A percentile compares a stretch with the other conserved stretches of the same genome.
Conservation (phyloP, 2,329 filamentous ascomycete species). For the Cladosporium austrohemisphaericum region DNA sequence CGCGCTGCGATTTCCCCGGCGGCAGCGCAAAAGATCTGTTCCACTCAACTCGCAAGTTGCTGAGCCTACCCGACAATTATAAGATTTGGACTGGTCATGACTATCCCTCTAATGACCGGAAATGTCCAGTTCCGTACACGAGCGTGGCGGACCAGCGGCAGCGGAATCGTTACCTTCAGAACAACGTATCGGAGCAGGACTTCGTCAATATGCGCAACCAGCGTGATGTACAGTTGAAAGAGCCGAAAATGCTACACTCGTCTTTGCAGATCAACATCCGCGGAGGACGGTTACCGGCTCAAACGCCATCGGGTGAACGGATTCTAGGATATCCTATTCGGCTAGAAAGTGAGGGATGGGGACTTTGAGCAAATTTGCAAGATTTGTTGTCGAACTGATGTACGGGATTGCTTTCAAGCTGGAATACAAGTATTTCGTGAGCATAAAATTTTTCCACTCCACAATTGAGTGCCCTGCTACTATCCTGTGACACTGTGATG, state of each 20-base stretch:
- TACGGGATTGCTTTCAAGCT: no score
- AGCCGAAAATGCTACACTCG: slow-evolving; percentile 36
- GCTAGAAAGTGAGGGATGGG: background rate
- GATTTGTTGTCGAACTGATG: no score
- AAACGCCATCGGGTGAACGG: background rate
- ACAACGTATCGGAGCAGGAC: slow-evolving; percentile 26
- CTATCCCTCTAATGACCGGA: slow-evolving; percentile 24
- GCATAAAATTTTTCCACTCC: no score
- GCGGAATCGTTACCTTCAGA: slow-evolving; percentile 35
- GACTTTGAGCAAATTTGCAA: background rate
- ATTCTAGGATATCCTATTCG: background rate
- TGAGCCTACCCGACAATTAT: slow-evolving; percentile 28
- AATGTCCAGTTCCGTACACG: slow-evolving; percentile 24
- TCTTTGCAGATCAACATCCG: slow-evolving; percentile 18
- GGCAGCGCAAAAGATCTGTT: slow-evolving; percentile 31
- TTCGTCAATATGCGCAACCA: slow-evolving; percentile 34
- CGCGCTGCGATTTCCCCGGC: slow-evolving; percentile 36
- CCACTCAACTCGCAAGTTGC: slow-evolving; percentile 28
- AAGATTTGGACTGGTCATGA: slow-evolving; percentile 37
- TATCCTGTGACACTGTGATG: no score
- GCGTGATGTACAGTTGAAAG: slow-evolving; percentile 30
- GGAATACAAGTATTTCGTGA: no score
- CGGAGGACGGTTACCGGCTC: background rate
- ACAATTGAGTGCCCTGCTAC: no score
- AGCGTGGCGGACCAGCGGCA: slow-evolving; percentile 36